These are phyloP conservation scores for Volvox africanus DNA, from an alignment of 139 green algal genomes.

Conservation along the genomic window DNA sequence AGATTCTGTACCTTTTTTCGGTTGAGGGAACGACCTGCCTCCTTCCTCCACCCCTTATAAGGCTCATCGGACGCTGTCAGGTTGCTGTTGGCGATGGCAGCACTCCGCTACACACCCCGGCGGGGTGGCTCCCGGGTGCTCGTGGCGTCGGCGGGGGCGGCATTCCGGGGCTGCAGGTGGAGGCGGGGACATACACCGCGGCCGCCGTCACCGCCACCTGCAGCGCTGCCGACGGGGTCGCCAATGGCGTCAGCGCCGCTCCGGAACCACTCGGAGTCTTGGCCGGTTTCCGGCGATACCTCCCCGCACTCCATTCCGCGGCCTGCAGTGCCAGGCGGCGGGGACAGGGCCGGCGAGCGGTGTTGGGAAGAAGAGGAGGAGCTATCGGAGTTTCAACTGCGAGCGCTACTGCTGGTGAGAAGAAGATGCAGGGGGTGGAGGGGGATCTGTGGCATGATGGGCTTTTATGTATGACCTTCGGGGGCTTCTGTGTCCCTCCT, in stretches of 20 bases:
- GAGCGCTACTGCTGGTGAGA: constrained; percentile 7
- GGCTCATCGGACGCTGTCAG: background rate
- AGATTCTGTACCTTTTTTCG: too few relatives aligned
- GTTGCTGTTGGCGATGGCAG: background rate
- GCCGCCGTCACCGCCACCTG: background rate
- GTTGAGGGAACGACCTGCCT: background rate
- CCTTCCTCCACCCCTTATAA: background rate
- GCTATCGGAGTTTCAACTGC: background rate
- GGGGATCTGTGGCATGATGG: background rate
- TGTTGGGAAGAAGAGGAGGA: background rate
- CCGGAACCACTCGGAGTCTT: too few relatives aligned
- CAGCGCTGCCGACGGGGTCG: background rate
- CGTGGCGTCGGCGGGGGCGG: background rate
- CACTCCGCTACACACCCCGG: background rate
- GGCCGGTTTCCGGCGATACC: background rate
- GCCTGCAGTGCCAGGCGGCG: too few relatives aligned
- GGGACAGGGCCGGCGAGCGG: background rate
- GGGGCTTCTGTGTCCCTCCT: background rate
- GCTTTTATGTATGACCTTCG: background rate
- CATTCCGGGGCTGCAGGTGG: constrained; percentile 25
- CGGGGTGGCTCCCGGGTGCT: background rate
- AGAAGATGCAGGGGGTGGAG: background rate
- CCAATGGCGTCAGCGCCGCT: too few relatives aligned
- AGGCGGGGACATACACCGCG: background rate
- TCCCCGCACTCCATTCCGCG: background rate